A percentile compares a stretch with the other conserved stretches of the same genome.
Evolutionary conservation across 1,284 basidiomycete species (phyloP).

Genomic region (Hortiboletus rubellus): DNA sequence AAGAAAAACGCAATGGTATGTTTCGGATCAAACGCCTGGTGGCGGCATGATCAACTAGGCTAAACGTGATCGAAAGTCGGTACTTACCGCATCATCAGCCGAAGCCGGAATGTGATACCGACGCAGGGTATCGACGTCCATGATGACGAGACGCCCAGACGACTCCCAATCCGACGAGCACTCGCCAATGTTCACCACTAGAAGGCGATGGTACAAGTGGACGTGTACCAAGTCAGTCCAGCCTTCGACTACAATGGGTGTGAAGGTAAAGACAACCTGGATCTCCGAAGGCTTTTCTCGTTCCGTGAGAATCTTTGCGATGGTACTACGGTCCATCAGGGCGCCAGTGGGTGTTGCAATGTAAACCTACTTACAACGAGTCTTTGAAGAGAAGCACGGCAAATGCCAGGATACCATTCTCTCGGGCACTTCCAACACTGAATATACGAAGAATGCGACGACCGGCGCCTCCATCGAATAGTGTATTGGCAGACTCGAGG

Average conservation of each 20-base stretch:
- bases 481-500: neutral
- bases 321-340: conserved; percentile 1
- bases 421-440: neutral
- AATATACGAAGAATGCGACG: conserved; percentile 1
- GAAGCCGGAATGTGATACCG: neutral
- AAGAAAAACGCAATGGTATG: neutral
- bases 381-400: conserved; percentile 9
- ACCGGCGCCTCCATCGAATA: neutral
- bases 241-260: neutral
- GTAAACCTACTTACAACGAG: neutral
- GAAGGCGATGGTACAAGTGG: conserved; percentile 6
- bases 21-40: neutral
- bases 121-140: neutral
- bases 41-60: neutral
- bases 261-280: neutral
- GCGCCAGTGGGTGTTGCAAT: neutral
- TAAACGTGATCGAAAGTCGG: neutral
- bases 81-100: neutral
- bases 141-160: neutral
- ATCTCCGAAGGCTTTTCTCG: conserved; percentile 1
- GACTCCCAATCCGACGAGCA: neutral
- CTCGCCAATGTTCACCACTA: conserved; percentile 12
- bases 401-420: conserved; percentile 5
- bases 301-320: conserved; percentile 7
- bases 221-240: conserved; percentile 2